phyloP scores from a whole-genome alignment of 805 yeast species.

The Jamesozyma jinghongensis region DNA sequence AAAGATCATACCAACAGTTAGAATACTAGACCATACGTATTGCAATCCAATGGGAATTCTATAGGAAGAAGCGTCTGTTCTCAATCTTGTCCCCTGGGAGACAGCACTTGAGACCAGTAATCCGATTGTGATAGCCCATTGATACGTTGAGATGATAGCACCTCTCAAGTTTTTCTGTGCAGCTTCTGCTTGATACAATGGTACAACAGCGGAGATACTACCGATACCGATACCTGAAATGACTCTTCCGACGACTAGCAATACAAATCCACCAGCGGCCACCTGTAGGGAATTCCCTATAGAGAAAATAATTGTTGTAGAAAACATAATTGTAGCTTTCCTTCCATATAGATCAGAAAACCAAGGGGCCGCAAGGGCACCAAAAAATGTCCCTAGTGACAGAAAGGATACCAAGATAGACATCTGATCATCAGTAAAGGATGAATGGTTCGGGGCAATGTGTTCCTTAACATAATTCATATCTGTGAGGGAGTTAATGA shows the following conservation, averaged over 20 bases:
- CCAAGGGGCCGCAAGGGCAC: conserved; percentile 50
- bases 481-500: conserved; percentile 68
- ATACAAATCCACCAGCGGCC: conserved; percentile 37
- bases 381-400: conserved; percentile 72
- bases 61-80: conserved; percentile 50
- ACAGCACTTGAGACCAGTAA: conserved; percentile 66
- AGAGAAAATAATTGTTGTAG: conserved; percentile 55
- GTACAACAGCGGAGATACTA: conserved; percentile 68
- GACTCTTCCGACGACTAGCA: conserved; percentile 68
- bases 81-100: conserved; percentile 60
- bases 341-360: conserved; percentile 70
- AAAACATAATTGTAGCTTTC: conserved; percentile 51
- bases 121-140: conserved; percentile 90
- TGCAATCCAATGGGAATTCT: conserved; percentile 72
- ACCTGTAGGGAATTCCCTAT: conserved; percentile 68
- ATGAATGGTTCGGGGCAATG: conserved; percentile 40
- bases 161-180: conserved; percentile 77
- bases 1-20: conserved; percentile 59
- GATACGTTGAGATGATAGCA: conserved; percentile 70
- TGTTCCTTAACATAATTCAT: conserved; percentile 56
- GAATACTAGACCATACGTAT: conserved; percentile 56
- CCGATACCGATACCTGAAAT: conserved; percentile 69
- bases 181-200: conserved; percentile 79
- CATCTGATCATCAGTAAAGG: conserved; percentile 52
- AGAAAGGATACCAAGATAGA: conserved; percentile 69